Percentiles rank a stretch among this genome's conserved stretches.
Evolutionary conservation across 768 basidiomycete species (phyloP).

Genomic region (Pholiota conissans): DNA sequence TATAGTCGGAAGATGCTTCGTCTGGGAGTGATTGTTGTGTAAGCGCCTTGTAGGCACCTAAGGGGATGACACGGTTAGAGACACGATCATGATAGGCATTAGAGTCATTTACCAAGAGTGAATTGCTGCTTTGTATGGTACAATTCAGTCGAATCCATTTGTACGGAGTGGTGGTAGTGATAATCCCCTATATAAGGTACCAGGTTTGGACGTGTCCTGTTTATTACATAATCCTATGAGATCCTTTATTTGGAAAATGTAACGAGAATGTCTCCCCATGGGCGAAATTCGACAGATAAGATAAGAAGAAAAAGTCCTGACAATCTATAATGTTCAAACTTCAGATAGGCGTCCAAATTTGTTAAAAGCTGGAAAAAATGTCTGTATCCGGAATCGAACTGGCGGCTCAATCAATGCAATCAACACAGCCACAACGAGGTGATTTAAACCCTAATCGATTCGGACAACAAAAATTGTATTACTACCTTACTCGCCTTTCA

Average conservation of each 20-base stretch:
- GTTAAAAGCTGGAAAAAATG: too few species aligned
- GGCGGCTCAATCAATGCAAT: not conserved
- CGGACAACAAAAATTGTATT: too few species aligned
- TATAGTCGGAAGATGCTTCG: slow-evolving; percentile 61
- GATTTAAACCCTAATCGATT: too few species aligned
- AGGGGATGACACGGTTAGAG: too few species aligned
- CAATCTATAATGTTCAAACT: too few species aligned
- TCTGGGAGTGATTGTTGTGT: slow-evolving; percentile 56
- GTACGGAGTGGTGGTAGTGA: not conserved
- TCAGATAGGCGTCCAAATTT: too few species aligned
- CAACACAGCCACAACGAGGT: not conserved
- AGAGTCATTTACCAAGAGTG: slow-evolving; percentile 67
- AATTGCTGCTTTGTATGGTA: slow-evolving; percentile 58
- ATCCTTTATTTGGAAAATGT: too few species aligned
- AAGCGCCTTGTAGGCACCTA: slow-evolving; percentile 69
- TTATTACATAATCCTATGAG: not conserved
- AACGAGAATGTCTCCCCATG: not conserved
- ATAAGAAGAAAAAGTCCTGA: too few species aligned
- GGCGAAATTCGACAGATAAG: too few species aligned
- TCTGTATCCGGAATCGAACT: not conserved
- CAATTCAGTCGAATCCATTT: slow-evolving; percentile 33
- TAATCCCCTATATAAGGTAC: not conserved
- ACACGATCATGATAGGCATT: too few species aligned
- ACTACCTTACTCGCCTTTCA: too few species aligned
- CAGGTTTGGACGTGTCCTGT: not conserved